Conservation (phyloP, 768 basidiomycete genomes). For the Lentinus brumalis region DNA sequence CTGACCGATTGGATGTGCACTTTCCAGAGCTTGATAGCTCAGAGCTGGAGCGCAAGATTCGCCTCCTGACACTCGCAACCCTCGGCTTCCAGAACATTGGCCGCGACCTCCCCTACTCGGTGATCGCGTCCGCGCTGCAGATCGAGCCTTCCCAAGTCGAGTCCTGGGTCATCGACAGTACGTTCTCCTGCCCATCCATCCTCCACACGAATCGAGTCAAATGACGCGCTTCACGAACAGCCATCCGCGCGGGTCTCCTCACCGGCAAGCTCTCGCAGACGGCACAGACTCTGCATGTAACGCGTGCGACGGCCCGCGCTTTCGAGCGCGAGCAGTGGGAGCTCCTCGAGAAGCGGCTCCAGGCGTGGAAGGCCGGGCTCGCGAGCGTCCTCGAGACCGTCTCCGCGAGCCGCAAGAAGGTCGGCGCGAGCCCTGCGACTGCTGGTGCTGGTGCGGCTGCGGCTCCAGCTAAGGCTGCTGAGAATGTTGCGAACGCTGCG, state of each 20-base stretch:
- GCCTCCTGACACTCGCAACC: slow-evolving; percentile 73
- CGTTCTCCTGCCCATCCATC: slow-evolving; percentile 18
- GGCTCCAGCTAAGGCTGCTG: not conserved
- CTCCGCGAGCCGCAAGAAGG: slow-evolving; percentile 45
- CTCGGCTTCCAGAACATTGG: slow-evolving; percentile 79
- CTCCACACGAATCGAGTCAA: not conserved
- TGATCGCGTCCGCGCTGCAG: slow-evolving; percentile 67
- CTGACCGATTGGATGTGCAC: not conserved
- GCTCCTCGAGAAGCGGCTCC: slow-evolving; percentile 67
- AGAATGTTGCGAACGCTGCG: not conserved
- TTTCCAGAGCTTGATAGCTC: slow-evolving; percentile 53
- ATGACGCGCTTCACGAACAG: slow-evolving; percentile 38
- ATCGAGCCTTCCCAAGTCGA: slow-evolving; percentile 71
- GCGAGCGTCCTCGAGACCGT: slow-evolving; percentile 72
- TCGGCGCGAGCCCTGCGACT: slow-evolving; percentile 2
- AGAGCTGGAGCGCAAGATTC: slow-evolving; percentile 77
- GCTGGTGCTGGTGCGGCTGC: not conserved
- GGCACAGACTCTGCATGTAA: slow-evolving; percentile 69
- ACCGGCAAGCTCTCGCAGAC: slow-evolving; percentile 85
- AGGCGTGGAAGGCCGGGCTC: slow-evolving; percentile 78
- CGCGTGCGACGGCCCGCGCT: slow-evolving; percentile 70
- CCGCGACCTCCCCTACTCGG: slow-evolving; percentile 68
- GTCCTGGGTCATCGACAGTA: slow-evolving; percentile 87
- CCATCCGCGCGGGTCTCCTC: slow-evolving; percentile 78
- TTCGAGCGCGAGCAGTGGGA: slow-evolving; percentile 85